Conservation (phyloP, 768 basidiomycete species). For the Wakefieldia striispora region DNA sequence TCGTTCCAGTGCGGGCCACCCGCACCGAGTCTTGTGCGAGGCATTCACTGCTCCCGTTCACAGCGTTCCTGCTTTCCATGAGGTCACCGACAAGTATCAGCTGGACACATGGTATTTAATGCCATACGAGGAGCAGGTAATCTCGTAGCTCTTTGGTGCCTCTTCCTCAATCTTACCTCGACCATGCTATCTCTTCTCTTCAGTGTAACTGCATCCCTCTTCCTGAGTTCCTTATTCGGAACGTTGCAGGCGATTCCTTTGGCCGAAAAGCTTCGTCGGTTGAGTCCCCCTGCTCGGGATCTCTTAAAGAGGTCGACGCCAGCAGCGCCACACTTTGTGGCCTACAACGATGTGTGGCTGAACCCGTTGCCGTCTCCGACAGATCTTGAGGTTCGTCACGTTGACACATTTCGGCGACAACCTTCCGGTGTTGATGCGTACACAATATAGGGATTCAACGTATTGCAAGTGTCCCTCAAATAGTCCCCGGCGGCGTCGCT, state of each 20-base stretch:
- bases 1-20: too few species aligned
- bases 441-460: conserved; percentile 30
- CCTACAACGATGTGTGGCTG: conserved; percentile 42
- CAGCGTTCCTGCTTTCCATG: conserved; percentile 7
- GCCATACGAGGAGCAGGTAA: not conserved
- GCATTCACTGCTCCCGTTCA: not conserved
- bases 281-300: conserved; percentile 22
- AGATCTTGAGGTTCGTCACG: conserved; percentile 37
- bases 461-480: conserved; percentile 24
- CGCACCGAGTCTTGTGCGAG: not conserved
- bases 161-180: not conserved
- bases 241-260: conserved; percentile 16
- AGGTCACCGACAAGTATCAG: not conserved
- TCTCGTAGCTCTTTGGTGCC: not conserved
- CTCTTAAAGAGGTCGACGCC: conserved; percentile 27
- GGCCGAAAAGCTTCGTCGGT: conserved; percentile 19
- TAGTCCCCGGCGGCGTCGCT: not conserved
- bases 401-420: not conserved
- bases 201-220: not conserved
- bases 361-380: conserved; percentile 44
- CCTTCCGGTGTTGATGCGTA: not conserved
- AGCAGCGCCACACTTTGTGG: conserved; percentile 48
- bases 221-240: conserved; percentile 9
- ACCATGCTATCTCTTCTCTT: conserved; percentile 16
- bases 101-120: conserved; percentile 18